Conservation (phyloP, 1,139 yeast genomes). For the Nakaseomyces glabratus region DNA sequence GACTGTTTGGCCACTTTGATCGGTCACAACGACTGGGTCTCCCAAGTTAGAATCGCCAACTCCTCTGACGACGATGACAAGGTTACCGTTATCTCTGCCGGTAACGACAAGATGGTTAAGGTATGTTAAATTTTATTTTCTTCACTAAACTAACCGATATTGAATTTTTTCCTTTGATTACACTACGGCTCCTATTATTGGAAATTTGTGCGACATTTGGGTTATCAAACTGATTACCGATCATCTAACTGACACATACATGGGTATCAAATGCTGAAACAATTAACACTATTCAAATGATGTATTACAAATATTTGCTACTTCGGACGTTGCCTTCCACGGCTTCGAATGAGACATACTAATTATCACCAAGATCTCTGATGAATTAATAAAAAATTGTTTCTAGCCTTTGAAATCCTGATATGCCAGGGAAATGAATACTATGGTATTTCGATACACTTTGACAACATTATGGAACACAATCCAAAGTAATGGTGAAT, state of each 20-base stretch:
- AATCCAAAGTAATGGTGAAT: no score
- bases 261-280: no score
- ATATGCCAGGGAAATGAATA: no score
- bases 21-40: conserved; percentile 99
- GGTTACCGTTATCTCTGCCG: conserved; percentile 86
- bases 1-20: conserved; percentile 89
- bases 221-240: no score
- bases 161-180: conserved; percentile 7
- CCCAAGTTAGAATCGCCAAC: conserved; percentile 78
- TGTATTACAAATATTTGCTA: conserved; percentile 84
- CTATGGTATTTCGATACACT: no score
- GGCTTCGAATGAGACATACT: conserved; percentile 83
- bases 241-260: no score
- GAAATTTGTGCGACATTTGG: no score
- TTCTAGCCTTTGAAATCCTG: no score
- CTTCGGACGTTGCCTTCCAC: conserved; percentile 77
- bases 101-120: conserved; percentile 98
- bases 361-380: conserved; percentile 98
- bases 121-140: conserved; percentile 52
- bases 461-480: no score
- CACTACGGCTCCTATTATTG: conserved; percentile 1
- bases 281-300: conserved; percentile 49
- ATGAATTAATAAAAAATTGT: conserved; percentile 38
- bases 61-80: conserved; percentile 41
- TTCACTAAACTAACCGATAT: no score